These are phyloP conservation scores for Zymoseptoria crescenta DNA, from an alignment of 2,329 filamentous ascomycete genomes.

Conservation along the genomic window DNA sequence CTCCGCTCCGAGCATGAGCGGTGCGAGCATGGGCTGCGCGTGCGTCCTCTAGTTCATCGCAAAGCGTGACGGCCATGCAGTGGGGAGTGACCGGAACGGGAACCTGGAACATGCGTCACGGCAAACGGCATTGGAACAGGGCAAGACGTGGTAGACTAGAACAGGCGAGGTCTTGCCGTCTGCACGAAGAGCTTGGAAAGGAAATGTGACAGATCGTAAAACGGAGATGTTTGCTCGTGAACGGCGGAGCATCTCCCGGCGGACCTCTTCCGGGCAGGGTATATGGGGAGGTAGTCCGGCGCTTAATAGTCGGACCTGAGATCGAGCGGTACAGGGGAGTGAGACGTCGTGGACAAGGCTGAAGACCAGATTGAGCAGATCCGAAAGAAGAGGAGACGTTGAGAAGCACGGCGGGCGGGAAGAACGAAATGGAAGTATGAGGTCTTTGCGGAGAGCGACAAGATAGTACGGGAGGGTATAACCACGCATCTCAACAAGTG, in stretches of 20 bases:
- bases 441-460: neutral
- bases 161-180: neutral
- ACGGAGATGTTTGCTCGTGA: neutral
- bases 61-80: neutral
- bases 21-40: neutral
- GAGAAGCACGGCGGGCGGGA: neutral
- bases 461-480: neutral
- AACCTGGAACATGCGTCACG: neutral
- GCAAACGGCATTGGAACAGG: neutral
- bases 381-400: neutral
- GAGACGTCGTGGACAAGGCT: neutral
- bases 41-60: neutral
- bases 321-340: neutral
- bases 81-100: neutral
- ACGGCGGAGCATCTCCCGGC: neutral
- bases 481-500: neutral
- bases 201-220: conserved; percentile 1
- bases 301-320: neutral
- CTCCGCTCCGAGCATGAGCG: neutral
- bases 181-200: neutral
- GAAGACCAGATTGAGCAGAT: neutral
- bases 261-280: neutral
- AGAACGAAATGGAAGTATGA: neutral
- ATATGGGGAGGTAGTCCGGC: neutral
- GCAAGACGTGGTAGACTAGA: neutral